A percentile compares a stretch with the other conserved stretches of the same genome.
phyloP scores from a whole-genome alignment of 179 eudicot genomes.

The Nepenthes alata region DNA sequence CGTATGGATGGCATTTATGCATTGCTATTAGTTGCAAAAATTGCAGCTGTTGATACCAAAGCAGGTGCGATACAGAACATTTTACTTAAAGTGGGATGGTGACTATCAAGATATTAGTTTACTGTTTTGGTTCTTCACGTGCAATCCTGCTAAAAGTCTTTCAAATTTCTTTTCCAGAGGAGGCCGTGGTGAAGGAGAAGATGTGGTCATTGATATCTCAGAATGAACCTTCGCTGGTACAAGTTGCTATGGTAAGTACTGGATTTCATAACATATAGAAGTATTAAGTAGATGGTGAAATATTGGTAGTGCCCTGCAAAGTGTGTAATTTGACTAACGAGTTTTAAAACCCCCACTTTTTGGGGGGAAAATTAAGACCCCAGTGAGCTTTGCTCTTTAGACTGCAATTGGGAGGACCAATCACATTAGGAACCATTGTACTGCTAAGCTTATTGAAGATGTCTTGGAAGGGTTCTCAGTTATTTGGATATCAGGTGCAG shows the following conservation, averaged over 20 bases:
- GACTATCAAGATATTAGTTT: background rate
- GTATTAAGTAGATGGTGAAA: background rate
- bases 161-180: constrained; percentile 39
- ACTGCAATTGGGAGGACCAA: no score
- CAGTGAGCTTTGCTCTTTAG: no score
- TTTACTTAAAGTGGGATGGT: no score
- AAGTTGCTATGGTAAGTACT: constrained; percentile 57
- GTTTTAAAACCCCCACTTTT: no score
- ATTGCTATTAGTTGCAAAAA: constrained; percentile 57
- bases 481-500: no score
- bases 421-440: no score
- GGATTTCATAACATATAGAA: background rate
- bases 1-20: constrained; percentile 92
- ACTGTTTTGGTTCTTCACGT: background rate
- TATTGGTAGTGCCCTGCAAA: background rate
- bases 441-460: no score
- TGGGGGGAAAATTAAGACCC: no score
- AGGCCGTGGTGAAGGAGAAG: constrained; percentile 62
- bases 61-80: constrained; percentile 37
- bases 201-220: constrained; percentile 77
- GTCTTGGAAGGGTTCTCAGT: no score
- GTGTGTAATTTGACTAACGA: no score
- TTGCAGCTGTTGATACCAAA: constrained; percentile 82
- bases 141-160: constrained; percentile 9
- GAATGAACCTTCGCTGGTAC: constrained; percentile 76